Evolutionary conservation across 2,329 filamentous ascomycete genomes (phyloP).

Genomic region (Kalaharituber pfeilii): DNA sequence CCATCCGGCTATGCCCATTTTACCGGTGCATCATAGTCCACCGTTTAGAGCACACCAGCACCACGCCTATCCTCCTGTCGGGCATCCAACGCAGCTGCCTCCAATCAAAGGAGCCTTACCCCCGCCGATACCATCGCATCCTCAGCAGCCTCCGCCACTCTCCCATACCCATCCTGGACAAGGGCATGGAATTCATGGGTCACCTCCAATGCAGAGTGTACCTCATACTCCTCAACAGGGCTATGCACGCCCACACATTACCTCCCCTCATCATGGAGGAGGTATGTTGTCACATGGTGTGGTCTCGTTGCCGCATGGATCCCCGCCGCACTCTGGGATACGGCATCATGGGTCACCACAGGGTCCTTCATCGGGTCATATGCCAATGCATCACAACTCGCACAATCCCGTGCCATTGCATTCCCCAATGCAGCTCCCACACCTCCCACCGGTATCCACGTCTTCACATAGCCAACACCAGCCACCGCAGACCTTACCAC

Average conservation of each 20-base stretch:
- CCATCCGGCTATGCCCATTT: conserved; percentile 10
- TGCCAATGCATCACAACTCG: conserved; percentile 1
- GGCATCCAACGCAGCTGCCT: neutral
- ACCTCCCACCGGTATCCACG: neutral
- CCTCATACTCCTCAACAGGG: neutral
- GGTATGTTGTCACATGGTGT: neutral
- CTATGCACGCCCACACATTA: neutral
- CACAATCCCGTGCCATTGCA: neutral
- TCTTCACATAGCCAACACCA: neutral
- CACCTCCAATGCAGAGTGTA: neutral
- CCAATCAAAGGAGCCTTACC: conserved; percentile 1
- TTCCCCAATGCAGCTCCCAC: neutral
- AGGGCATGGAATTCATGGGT: neutral
- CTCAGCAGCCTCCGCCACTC: conserved; percentile 12
- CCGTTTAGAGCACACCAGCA: neutral
- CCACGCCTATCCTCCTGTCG: neutral
- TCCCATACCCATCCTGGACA: conserved; percentile 7
- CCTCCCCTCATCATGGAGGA: neutral
- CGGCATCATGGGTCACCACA: neutral
- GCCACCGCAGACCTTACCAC: neutral
- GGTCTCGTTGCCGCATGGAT: neutral
- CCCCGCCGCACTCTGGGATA: neutral
- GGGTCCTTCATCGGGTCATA: neutral
- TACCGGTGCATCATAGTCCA: neutral
- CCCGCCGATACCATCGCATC: conserved; percentile 12